Base-by-base conservation (phyloP, 441 rosid genomes). In the Mallotus japonicus region DNA sequence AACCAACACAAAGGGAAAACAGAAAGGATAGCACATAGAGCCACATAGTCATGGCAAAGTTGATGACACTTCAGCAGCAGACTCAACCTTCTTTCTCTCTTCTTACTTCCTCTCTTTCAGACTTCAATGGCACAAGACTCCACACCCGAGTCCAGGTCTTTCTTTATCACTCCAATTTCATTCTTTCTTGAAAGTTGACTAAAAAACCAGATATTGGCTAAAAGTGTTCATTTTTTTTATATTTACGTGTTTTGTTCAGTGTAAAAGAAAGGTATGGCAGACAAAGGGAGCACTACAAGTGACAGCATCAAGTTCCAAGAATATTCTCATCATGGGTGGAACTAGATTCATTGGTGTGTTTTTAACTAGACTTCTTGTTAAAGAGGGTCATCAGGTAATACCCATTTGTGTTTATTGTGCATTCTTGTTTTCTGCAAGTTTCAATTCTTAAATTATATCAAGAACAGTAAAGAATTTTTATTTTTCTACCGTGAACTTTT, bases 281-380 rank as follows among this genome's bases (percentile, higher is more conserved):
- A 85, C 90, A 73, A 95, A 84, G 75, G 96, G 90, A 73, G 87
- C 85, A 17, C 71, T 91, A 7, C 79, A 84, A 70, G 86, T 91
- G 44, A 78, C 89, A 66, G 97, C 97, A 65, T 87, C 94, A 14
- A 82, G 84, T 68, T 83, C 88, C 67, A 86, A 91, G 88, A 89
- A 91, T 75, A 91, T 91, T 83, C 96, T 95, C 68, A 84, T 91
- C 75, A 91, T 90, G 96, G 98, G 97, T 47, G 96, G 98, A 56
- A 91, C 96, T 71, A 77, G 96, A 60, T 95, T 92, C 73, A 90
- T 92, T 73, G 97, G 95, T 77, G 42, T 89, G 56, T 89, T 95
- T 81, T 81, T 92, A 86, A 91, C 95, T 13, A 90, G 98, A 78
- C 90, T 91, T 65, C 97, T 92, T 60, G 90, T 90, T 78, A 85